A percentile compares a stretch with the other conserved stretches of the same genome.
Evolutionary conservation across 441 rosid species (phyloP).

Genomic region (Pelargonium cotyledonis): DNA sequence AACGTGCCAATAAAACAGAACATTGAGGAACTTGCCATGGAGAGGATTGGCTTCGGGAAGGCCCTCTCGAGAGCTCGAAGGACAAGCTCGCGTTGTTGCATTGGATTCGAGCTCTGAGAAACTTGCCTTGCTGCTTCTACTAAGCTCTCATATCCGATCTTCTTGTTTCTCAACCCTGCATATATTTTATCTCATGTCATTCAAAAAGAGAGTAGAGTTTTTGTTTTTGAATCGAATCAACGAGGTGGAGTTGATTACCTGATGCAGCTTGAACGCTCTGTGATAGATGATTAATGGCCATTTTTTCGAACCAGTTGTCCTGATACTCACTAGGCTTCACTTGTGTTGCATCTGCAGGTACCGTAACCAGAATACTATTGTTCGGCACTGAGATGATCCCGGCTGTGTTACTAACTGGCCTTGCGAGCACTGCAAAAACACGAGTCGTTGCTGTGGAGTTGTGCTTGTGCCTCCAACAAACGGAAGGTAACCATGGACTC

Average conservation of each 20-base stretch:
- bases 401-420: conserved; percentile 23
- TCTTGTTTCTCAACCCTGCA: conserved; percentile 48
- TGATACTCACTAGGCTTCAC: conserved; percentile 29
- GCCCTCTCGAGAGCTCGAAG: conserved; percentile 54
- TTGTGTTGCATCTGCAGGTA: not conserved
- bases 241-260: conserved; percentile 30
- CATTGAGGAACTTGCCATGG: conserved; percentile 38
- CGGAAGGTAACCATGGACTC: conserved; percentile 7
- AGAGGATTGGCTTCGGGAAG: conserved; percentile 48
- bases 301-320: conserved; percentile 53
- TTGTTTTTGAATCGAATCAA: too few species aligned
- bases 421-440: conserved; percentile 33
- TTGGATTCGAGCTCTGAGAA: conserved; percentile 35
- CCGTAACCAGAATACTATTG: not conserved
- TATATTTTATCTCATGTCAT: not conserved
- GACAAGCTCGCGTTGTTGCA: conserved; percentile 57
- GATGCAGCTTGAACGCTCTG: conserved; percentile 47
- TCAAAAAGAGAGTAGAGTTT: not conserved
- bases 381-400: conserved; percentile 10
- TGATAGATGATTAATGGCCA: conserved; percentile 62
- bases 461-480: not conserved
- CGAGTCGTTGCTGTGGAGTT: conserved; percentile 19
- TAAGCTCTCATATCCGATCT: conserved; percentile 61
- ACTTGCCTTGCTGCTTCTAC: conserved; percentile 58
- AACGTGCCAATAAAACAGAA: too few species aligned